Base-by-base conservation (phyloP, 108 stramenopile species). In the Skeletonema potamos region DNA sequence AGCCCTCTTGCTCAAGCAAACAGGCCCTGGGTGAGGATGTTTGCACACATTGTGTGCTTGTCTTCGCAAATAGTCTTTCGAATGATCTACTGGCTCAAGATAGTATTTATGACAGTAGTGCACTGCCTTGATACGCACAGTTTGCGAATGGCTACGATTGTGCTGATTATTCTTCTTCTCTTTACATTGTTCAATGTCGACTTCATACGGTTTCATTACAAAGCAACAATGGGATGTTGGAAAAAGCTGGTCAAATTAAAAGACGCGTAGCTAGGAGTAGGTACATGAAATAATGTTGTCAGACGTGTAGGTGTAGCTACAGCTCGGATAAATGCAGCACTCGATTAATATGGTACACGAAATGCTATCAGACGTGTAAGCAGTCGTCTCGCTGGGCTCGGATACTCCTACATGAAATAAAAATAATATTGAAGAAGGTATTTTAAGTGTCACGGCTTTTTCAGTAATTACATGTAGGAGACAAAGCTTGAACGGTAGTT, bases 161-260 rank as follows among this genome's bases (percentile, higher is more conserved):
- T 67, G 13, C 30, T 58, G 7, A 17, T 57, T 7, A 28, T 66
- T 1, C 22, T 73, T 15, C 22, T 78, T 0, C 33, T 78, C 37
- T 73, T 78, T 18, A 78, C 66, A 2, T 22, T 55, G 4, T 78
- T 78, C 58, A 78, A 78, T 37, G 30, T 61, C 4, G 77, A 73
- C 37, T 72, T 72, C 12, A 4, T 41, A 41, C 13, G 15, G 10
- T 41, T 41, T 41, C 39, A 41, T 41, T 41, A 41, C 39, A 41
- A 41, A n/a, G 39, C 39, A 41, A 41, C 39, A 0, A 41, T 15
- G 15, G 39, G 39, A 3, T 41, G 39, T 10, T 41, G 39, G 39
- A 41, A 41, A 41, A 15, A 15, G 15, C 39, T 41, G 39, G 15
- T 10, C 39, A 41, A 41, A 4, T 0, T 15, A 13, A 41, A 41